Percentiles rank a stretch among this genome's conserved stretches.
These are phyloP conservation scores for Hypoxylon perforatum DNA, from an alignment of 495 filamentous ascomycete species.

Conservation along the genomic window DNA sequence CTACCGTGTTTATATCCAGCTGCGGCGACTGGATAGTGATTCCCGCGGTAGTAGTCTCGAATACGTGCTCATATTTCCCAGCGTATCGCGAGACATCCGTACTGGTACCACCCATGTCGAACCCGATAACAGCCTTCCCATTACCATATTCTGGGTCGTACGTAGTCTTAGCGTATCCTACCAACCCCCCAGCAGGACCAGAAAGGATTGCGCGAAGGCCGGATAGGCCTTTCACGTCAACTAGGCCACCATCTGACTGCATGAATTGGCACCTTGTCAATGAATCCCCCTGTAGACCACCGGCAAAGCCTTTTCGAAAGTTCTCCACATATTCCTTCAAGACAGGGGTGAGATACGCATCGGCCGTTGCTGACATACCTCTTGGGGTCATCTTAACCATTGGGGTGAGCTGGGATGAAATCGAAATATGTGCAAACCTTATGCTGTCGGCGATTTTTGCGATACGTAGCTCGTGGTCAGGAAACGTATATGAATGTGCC, in stretches of 20 bases:
- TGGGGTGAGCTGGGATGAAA: conserved; percentile 68
- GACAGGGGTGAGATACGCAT: conserved; percentile 96
- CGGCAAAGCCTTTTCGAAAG: conserved; percentile 81
- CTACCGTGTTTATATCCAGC: conserved; percentile 91
- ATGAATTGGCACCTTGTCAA: conserved; percentile 74
- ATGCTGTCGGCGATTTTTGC: conserved; percentile 73
- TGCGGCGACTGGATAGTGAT: conserved; percentile 95
- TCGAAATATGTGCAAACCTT: conserved; percentile 80
- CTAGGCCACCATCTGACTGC: conserved; percentile 85
- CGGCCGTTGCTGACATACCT: conserved; percentile 83
- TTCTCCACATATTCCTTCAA: conserved; percentile 95
- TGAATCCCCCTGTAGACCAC: conserved; percentile 67
- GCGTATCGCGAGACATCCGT: conserved; percentile 96
- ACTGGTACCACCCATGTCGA: conserved; percentile 95
- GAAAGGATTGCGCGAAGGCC: conserved; percentile 80
- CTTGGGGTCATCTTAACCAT: conserved; percentile 93
- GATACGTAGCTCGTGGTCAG: conserved; percentile 71
- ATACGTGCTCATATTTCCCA: conserved; percentile 86
- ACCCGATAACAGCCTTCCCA: conserved; percentile 90
- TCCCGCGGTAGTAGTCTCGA: conserved; percentile 95
- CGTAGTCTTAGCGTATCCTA: conserved; percentile 94
- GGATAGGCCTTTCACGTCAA: conserved; percentile 78
- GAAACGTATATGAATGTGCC: conserved; percentile 84
- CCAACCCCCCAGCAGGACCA: conserved; percentile 84
- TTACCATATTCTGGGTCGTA: conserved; percentile 75